These are phyloP conservation scores for Panicum hallii DNA, from an alignment of 202 grass and related monocot species.

Conservation along the genomic window DNA sequence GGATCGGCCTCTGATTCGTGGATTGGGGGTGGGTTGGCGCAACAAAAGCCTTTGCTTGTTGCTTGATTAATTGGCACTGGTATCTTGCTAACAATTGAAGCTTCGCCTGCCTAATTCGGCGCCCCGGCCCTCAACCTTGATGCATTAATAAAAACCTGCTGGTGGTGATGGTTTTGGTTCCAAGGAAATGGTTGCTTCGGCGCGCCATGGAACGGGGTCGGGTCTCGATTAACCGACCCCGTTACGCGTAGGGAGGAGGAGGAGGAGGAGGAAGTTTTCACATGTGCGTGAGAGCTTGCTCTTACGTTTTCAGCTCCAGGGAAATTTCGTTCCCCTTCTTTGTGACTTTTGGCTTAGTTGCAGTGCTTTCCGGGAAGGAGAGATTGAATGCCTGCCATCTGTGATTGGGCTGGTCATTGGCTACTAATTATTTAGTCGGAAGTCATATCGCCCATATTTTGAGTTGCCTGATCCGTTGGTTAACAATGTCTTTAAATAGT, in stretches of 20 bases:
- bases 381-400: neutral
- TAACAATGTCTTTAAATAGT: neutral
- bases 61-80: neutral
- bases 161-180: conserved; percentile 41
- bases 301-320: neutral
- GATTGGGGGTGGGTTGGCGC: conserved; percentile 20
- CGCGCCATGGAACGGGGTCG: neutral
- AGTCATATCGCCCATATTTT: neutral
- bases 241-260: neutral
- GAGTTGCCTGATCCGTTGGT: neutral
- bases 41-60: neutral
- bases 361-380: neutral
- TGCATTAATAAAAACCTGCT: neutral
- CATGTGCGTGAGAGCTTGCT: neutral
- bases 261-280: neutral
- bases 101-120: conserved; percentile 43
- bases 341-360: neutral
- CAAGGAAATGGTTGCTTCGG: conserved; percentile 55
- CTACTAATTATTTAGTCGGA: neutral
- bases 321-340: neutral
- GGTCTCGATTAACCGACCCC: conserved; percentile 36
- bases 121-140: neutral
- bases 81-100: conserved; percentile 52
- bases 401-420: neutral
- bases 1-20: neutral